These are phyloP conservation scores for Fermentozyma sake DNA, from an alignment of 1,139 yeast genomes.

Conservation along the genomic window DNA sequence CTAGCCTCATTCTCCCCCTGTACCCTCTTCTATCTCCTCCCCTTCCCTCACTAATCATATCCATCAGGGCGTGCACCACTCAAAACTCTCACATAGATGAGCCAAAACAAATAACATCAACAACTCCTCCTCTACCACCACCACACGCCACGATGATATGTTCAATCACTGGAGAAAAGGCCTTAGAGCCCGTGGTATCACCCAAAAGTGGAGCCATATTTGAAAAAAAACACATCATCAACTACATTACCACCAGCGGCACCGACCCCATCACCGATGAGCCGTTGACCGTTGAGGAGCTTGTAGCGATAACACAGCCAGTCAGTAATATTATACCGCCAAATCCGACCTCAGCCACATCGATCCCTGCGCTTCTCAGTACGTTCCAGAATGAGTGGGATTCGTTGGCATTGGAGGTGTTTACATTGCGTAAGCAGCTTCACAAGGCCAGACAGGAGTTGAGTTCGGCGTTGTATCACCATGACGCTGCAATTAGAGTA, in stretches of 20 bases:
- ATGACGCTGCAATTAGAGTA: constrained; percentile 88
- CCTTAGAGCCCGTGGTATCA: constrained; percentile 70
- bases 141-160: constrained; percentile 16
- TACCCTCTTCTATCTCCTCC: too few relatives aligned
- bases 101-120: too few relatives aligned
- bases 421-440: constrained; percentile 69
- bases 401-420: constrained; percentile 75
- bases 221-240: constrained; percentile 57
- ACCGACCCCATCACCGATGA: constrained; percentile 75
- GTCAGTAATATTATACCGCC: constrained; percentile 33
- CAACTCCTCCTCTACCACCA: too few relatives aligned
- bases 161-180: constrained; percentile 61
- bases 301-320: constrained; percentile 40
- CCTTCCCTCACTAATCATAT: too few relatives aligned
- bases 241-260: constrained; percentile 61
- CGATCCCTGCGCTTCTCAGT: constrained; percentile 75
- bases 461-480: constrained; percentile 72
- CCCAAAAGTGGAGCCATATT: constrained; percentile 69
- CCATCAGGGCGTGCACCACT: too few relatives aligned
- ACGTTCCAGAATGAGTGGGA: constrained; percentile 90
- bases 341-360: constrained; percentile 48
- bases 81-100: too few relatives aligned
- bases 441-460: constrained; percentile 65
- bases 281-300: constrained; percentile 53
- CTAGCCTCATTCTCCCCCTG: too few relatives aligned